Percentiles rank a stretch among this genome's conserved stretches.
Conservation (phyloP, 1,284 basidiomycete genomes). For the Meripilus lineatus region DNA sequence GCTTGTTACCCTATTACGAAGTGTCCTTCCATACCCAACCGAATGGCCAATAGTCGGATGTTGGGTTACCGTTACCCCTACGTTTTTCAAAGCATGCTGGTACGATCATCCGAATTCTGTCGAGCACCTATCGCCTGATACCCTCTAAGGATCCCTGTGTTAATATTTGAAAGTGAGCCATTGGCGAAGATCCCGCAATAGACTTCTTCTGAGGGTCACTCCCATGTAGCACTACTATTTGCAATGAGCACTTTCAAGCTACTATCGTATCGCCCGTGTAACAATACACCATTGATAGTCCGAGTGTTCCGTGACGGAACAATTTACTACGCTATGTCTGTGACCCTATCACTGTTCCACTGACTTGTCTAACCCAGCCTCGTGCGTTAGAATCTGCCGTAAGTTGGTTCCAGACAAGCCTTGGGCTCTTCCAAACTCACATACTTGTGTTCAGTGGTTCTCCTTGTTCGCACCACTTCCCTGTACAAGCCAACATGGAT, state of each 20-base stretch:
- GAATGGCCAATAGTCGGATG: not conserved
- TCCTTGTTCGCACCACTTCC: not conserved
- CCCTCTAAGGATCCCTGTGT: slow-evolving; percentile 10
- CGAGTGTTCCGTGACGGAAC: slow-evolving; percentile 11
- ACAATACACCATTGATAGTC: slow-evolving; percentile 6
- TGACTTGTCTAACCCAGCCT: not conserved
- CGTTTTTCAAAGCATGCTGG: slow-evolving; percentile 1
- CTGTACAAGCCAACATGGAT: not conserved
- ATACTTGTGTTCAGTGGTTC: not conserved
- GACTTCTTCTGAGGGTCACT: not conserved
- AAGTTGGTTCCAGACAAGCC: not conserved
- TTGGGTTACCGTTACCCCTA: not conserved
- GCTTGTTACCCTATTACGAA: not conserved
- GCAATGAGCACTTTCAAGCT: slow-evolving; percentile 7
- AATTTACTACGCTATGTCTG: slow-evolving; percentile 9
- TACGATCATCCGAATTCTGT: not conserved
- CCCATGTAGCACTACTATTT: slow-evolving; percentile 9
- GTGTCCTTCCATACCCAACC: not conserved
- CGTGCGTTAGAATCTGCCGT: slow-evolving; percentile 5
- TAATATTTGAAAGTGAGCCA: slow-evolving; percentile 11
- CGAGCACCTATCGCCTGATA: not conserved
- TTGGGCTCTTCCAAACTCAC: not conserved
- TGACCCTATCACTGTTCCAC: not conserved
- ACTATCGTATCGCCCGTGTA: slow-evolving; percentile 6
- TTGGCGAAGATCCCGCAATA: not conserved